A percentile compares a stretch with the other conserved stretches of the same genome.
Evolutionary conservation across 805 yeast species (phyloP).

Genomic region (Starmerella vaccinii): DNA sequence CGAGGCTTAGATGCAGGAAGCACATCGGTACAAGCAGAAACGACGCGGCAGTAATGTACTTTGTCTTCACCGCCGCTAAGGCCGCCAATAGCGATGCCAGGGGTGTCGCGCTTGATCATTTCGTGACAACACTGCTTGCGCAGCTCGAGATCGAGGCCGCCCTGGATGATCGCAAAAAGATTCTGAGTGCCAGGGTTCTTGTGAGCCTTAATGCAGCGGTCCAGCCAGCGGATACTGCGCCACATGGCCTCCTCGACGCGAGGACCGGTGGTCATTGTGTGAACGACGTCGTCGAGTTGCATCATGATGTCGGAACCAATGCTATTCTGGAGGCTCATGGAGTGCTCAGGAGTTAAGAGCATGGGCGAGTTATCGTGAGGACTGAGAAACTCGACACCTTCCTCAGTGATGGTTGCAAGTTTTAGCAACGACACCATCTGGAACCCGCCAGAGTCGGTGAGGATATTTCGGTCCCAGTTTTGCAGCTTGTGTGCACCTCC

Average conservation of each 20-base stretch:
- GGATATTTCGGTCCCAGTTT: slow-evolving; percentile 36
- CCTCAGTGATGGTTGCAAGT: slow-evolving; percentile 39
- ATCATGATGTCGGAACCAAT: slow-evolving; percentile 40
- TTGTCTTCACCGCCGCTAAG: slow-evolving; percentile 41
- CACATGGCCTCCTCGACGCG: slow-evolving; percentile 40
- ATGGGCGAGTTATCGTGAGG: slow-evolving; percentile 41
- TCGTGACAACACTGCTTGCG: slow-evolving; percentile 35
- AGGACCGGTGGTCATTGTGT: slow-evolving; percentile 37
- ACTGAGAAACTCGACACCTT: slow-evolving; percentile 37
- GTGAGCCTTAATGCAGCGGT: slow-evolving; percentile 37
- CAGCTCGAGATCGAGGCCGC: slow-evolving; percentile 36
- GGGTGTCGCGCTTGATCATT: slow-evolving; percentile 37
- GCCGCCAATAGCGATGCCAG: slow-evolving; percentile 41
- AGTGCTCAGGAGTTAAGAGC: slow-evolving; percentile 40
- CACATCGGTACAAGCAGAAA: slow-evolving; percentile 34
- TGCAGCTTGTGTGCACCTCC: slow-evolving; percentile 39
- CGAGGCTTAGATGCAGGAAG: slow-evolving; percentile 37
- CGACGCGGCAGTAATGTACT: slow-evolving; percentile 35
- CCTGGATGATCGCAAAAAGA: slow-evolving; percentile 38
- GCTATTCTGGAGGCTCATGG: slow-evolving; percentile 37
- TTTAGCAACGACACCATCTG: slow-evolving; percentile 39
- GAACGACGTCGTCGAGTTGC: slow-evolving; percentile 40
- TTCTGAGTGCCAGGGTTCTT: slow-evolving; percentile 37
- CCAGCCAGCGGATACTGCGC: slow-evolving; percentile 38
- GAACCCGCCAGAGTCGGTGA: slow-evolving; percentile 40